phyloP scores from a whole-genome alignment of 352 stramenopile species.

The Pythium diclinum region DNA sequence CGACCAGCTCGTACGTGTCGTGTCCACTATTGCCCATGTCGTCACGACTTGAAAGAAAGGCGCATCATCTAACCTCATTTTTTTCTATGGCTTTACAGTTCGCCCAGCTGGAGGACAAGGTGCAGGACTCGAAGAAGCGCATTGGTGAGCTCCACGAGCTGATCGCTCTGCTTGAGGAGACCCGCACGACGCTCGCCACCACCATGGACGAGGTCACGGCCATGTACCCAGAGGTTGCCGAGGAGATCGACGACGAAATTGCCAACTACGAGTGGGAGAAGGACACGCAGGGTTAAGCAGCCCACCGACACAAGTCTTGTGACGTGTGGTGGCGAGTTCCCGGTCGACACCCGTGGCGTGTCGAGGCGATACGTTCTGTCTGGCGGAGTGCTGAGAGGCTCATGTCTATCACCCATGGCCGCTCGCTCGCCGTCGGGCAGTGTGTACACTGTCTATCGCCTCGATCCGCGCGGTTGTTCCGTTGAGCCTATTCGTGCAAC shows the following conservation, averaged over 20 bases:
- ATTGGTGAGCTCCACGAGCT: slow-evolving; percentile 86
- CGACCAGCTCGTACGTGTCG: slow-evolving; percentile 54
- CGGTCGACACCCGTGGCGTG: slow-evolving; percentile 5
- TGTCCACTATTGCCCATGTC: background rate
- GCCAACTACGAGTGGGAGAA: slow-evolving; percentile 89
- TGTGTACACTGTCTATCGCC: slow-evolving; percentile 1
- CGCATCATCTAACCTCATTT: background rate
- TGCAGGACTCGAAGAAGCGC: slow-evolving; percentile 80
- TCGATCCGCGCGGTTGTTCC: background rate
- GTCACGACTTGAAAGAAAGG: slow-evolving; percentile 4
- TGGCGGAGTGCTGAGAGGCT: background rate
- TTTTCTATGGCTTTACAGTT: slow-evolving; percentile 33
- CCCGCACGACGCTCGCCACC: slow-evolving; percentile 77
- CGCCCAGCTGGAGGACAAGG: slow-evolving; percentile 73
- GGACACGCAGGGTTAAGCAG: slow-evolving; percentile 72
- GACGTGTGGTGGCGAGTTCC: background rate
- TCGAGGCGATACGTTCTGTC: slow-evolving; percentile 6
- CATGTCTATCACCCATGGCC: background rate
- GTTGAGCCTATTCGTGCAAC: background rate
- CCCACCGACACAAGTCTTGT: slow-evolving; percentile 1
- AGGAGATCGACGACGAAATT: slow-evolving; percentile 89
- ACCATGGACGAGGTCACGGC: slow-evolving; percentile 83
- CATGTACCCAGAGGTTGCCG: slow-evolving; percentile 83
- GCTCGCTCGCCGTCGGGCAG: background rate
- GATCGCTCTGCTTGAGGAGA: slow-evolving; percentile 80